Evolutionary conservation across 2,329 filamentous ascomycete species (phyloP).

Genomic region (Cryphonectria nitschkei): DNA sequence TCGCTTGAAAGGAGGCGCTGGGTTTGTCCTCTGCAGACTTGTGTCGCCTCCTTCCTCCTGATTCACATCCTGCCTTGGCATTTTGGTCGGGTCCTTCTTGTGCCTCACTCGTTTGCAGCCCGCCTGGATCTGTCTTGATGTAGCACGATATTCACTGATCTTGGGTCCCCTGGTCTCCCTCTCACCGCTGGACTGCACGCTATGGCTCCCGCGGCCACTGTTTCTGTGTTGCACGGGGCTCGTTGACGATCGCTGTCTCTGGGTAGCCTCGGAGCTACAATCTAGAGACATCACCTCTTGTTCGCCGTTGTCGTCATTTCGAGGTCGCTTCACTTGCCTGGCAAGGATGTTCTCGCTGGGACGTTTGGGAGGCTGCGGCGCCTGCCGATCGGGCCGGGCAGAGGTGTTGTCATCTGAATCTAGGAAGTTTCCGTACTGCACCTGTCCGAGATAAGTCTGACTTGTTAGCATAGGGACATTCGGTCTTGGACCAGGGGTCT

Average conservation of each 20-base stretch:
- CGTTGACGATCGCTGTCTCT: background rate
- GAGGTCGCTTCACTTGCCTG: constrained; percentile 20
- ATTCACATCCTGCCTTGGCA: background rate
- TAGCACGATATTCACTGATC: constrained; percentile 20
- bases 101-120: constrained; percentile 16
- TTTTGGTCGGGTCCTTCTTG: background rate
- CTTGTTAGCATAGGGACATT: background rate
- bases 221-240: constrained; percentile 13
- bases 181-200: constrained; percentile 22
- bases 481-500: no score
- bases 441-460: background rate
- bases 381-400: background rate
- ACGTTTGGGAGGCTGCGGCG: constrained; percentile 13
- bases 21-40: background rate
- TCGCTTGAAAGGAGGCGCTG: constrained; percentile 1
- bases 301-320: constrained; percentile 6
- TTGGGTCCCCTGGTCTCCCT: constrained; percentile 4
- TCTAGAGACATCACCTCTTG: constrained; percentile 7
- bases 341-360: constrained; percentile 1
- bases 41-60: background rate
- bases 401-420: background rate
- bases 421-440: constrained; percentile 13
- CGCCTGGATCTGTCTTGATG: background rate
- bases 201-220: constrained; percentile 7
- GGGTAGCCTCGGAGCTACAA: constrained; percentile 8